phyloP scores from a whole-genome alignment of 1,139 yeast species.

The Sugiyamaella grinbergsii region DNA sequence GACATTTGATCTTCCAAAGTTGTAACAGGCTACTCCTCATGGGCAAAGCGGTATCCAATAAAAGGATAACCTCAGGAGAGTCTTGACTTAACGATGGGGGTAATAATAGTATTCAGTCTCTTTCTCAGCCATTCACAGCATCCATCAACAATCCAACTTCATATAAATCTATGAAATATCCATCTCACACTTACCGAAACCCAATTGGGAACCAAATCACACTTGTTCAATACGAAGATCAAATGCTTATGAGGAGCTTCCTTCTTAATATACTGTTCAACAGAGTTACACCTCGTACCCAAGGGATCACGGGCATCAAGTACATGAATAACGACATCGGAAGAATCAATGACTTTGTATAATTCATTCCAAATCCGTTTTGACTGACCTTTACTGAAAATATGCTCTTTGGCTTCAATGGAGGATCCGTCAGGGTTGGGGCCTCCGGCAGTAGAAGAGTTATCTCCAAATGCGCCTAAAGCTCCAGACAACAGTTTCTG shows the following conservation, averaged over 20 bases:
- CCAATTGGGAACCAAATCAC: constrained; percentile 99
- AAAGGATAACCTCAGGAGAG: constrained; percentile 40
- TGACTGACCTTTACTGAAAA: constrained; percentile 95
- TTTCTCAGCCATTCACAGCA: too few species aligned
- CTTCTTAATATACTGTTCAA: constrained; percentile 86
- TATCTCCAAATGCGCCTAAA: constrained; percentile 58
- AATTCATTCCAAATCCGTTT: constrained; percentile 98
- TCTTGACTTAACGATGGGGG: constrained; percentile 50
- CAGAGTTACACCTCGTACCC: constrained; percentile 92
- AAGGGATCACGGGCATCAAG: constrained; percentile 96
- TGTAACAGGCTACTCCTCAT: constrained; percentile 74
- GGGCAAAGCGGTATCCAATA: constrained; percentile 22
- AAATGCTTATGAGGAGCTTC: constrained; percentile 97
- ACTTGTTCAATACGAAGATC: constrained; percentile 91
- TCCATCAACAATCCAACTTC: too few species aligned
- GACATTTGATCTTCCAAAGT: constrained; percentile 83
- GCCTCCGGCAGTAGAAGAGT: constrained; percentile 84
- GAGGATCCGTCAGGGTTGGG: constrained; percentile 69
- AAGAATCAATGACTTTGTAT: constrained; percentile 94
- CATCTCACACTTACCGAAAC: constrained; percentile 83
- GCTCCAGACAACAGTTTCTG: constrained; percentile 55
- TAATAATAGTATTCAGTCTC: neutral
- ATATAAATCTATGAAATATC: too few species aligned
- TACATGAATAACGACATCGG: constrained; percentile 95
- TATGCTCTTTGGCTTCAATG: constrained; percentile 90